These are phyloP conservation scores for Bonia amplexicaulis DNA, from an alignment of 176 grass and related monocot species.

Conservation along the genomic window DNA sequence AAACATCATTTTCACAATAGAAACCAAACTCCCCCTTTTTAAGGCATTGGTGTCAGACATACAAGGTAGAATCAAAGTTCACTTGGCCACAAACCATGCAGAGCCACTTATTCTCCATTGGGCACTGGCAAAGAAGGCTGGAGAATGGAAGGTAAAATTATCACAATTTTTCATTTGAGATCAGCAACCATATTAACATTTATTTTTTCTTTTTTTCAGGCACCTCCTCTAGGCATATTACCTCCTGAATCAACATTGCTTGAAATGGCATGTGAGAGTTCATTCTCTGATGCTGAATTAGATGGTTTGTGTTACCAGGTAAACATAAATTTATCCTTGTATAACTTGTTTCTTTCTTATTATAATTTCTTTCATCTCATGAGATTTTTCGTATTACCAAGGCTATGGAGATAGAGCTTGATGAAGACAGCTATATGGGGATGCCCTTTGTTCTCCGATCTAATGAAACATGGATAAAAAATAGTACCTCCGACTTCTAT, in stretches of 20 bases:
- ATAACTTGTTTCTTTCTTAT: neutral
- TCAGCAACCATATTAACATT: neutral
- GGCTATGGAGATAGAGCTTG: constrained; percentile 78
- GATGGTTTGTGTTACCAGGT: constrained; percentile 71
- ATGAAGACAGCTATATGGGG: constrained; percentile 53
- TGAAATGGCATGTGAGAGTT: constrained; percentile 69
- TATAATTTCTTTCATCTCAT: neutral
- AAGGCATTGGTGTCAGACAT: constrained; percentile 54
- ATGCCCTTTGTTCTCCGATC: constrained; percentile 83
- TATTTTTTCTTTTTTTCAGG: constrained; percentile 42
- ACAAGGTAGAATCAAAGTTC: constrained; percentile 56
- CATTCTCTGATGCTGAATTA: constrained; percentile 45
- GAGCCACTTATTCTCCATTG: constrained; percentile 88
- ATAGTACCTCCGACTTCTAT: constrained; percentile 75
- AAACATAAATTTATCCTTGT: neutral
- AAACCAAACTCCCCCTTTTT: constrained; percentile 32
- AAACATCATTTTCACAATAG: neutral
- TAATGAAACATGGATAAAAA: constrained; percentile 74
- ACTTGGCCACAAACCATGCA: constrained; percentile 56
- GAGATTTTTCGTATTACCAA: constrained; percentile 14
- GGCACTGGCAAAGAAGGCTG: constrained; percentile 46
- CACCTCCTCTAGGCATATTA: constrained; percentile 53
- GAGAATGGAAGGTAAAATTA: constrained; percentile 72
- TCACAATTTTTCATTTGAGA: neutral
- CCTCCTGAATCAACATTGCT: constrained; percentile 70